A percentile compares a stretch with the other conserved stretches of the same genome.
Evolutionary conservation across 2,329 filamentous ascomycete species (phyloP).

Genomic region (Xylaria sp.): DNA sequence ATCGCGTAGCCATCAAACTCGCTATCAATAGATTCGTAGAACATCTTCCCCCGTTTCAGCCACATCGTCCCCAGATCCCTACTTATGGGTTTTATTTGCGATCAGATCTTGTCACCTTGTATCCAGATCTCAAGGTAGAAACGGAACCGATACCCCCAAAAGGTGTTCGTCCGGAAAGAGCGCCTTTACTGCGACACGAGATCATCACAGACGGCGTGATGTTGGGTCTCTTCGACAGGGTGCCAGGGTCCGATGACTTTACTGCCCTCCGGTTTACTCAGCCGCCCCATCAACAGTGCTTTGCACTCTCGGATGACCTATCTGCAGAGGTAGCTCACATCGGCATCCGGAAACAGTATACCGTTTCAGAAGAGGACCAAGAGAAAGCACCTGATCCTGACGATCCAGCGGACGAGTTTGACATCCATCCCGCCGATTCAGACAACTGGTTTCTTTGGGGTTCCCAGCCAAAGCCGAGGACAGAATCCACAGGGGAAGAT

Average conservation of each 20-base stretch:
- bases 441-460: slow-evolving; percentile 8
- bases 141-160: no score
- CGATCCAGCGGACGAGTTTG: not conserved
- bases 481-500: no score
- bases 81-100: slow-evolving; percentile 14
- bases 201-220: slow-evolving; percentile 15
- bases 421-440: not conserved
- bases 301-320: not conserved
- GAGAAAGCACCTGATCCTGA: no score
- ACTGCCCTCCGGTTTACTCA: not conserved
- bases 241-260: slow-evolving; percentile 1
- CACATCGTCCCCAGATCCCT: not conserved
- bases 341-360: slow-evolving; percentile 4
- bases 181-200: slow-evolving; percentile 8
- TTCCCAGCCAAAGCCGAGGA: no score
- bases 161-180: not conserved
- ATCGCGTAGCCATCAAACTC: slow-evolving; percentile 1
- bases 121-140: slow-evolving; percentile 5
- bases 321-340: not conserved
- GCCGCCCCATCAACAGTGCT: slow-evolving; percentile 9
- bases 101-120: slow-evolving; percentile 12
- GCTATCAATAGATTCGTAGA: not conserved
- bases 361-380: no score
- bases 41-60: not conserved
- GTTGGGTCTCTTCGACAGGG: slow-evolving; percentile 2